Conservation (phyloP, 192 early-diverging fungal species). For the Mortierella antarctica region DNA sequence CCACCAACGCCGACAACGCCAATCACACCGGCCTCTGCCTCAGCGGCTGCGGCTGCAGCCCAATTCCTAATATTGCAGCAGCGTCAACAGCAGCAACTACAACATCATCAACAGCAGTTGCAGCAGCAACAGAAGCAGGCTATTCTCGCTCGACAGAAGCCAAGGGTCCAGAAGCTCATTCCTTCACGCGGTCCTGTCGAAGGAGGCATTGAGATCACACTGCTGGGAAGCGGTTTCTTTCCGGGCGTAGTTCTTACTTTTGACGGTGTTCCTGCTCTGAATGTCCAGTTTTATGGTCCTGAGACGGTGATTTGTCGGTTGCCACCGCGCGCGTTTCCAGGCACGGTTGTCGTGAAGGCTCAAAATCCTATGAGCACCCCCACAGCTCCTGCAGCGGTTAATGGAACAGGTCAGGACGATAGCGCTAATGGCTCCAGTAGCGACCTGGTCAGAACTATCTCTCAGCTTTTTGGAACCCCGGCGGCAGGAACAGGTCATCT, state of each 20-base stretch:
- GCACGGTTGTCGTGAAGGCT: slow-evolving; percentile 62
- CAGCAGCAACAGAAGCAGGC: slow-evolving; percentile 53
- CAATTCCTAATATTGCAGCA: slow-evolving; percentile 34
- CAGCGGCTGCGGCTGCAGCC: slow-evolving; percentile 22
- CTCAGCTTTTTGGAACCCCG: slow-evolving; percentile 47
- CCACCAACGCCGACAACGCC: slow-evolving; percentile 6
- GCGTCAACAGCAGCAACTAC: slow-evolving; percentile 44
- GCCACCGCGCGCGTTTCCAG: slow-evolving; percentile 72
- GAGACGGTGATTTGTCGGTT: slow-evolving; percentile 77
- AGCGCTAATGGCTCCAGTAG: slow-evolving; percentile 8
- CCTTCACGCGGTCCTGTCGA: slow-evolving; percentile 81
- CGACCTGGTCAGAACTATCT: slow-evolving; percentile 43
- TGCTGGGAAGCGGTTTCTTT: slow-evolving; percentile 77
- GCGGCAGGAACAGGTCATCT: neutral
- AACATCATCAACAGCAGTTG: slow-evolving; percentile 45
- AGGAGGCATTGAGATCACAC: slow-evolving; percentile 79
- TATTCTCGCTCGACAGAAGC: slow-evolving; percentile 50
- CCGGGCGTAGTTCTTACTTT: slow-evolving; percentile 76
- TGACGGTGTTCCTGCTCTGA: slow-evolving; percentile 69
- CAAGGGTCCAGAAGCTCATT: slow-evolving; percentile 71
- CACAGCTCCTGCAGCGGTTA: neutral
- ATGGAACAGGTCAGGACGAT: slow-evolving; percentile 16
- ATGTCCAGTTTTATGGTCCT: slow-evolving; percentile 72
- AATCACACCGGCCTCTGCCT: neutral
- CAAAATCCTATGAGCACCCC: slow-evolving; percentile 19